phyloP scores from a whole-genome alignment of 225 moss, liverwort and hornwort species.

The Polytrichum formosum region DNA sequence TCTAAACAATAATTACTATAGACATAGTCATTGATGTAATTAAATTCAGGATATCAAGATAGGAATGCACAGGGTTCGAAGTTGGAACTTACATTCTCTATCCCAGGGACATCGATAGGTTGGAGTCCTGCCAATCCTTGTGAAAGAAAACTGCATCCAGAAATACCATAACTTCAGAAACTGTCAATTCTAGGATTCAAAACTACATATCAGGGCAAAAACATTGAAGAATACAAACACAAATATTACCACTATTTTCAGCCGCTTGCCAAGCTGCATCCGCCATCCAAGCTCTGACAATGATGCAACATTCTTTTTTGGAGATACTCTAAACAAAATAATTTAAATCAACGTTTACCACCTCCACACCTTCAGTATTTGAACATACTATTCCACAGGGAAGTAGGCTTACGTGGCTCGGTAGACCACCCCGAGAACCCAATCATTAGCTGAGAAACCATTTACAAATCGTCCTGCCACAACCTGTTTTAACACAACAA shows the following conservation, averaged over 20 bases:
- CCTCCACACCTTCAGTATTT: neutral
- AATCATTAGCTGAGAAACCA: constrained; percentile 84
- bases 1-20: neutral
- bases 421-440: constrained; percentile 92
- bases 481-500: constrained; percentile 43
- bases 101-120: constrained; percentile 65
- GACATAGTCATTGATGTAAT: neutral
- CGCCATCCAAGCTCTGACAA: neutral
- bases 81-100: constrained; percentile 72
- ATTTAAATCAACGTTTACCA: neutral
- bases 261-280: neutral
- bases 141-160: constrained; percentile 65
- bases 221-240: neutral
- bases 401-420: constrained; percentile 66
- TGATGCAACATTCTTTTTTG: neutral
- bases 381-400: no score
- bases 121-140: constrained; percentile 93
- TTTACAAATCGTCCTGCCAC: constrained; percentile 92
- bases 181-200: no score
- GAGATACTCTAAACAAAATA: neutral
- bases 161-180: no score
- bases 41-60: neutral
- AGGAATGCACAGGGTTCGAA: neutral
- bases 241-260: neutral
- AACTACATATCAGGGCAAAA: no score